These are phyloP conservation scores for Conticribra guillardii DNA, from an alignment of 108 stramenopile genomes.

Conservation along the genomic window DNA sequence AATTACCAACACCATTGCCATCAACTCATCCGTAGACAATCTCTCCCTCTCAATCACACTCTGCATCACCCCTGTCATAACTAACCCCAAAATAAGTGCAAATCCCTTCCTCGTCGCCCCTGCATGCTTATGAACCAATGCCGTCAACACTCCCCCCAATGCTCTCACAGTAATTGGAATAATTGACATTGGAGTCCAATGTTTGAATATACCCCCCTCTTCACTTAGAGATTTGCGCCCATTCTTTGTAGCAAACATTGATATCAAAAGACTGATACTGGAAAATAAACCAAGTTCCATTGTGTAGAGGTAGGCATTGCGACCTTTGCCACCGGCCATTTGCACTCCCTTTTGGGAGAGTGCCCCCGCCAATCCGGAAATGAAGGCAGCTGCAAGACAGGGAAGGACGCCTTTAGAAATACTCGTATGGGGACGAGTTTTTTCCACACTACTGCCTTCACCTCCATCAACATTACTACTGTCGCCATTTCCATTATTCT, in stretches of 20 bases:
- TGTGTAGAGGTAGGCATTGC: slow-evolving; percentile 82
- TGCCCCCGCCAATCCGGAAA: slow-evolving; percentile 87
- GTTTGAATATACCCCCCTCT: slow-evolving; percentile 48
- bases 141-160: slow-evolving; percentile 82
- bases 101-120: slow-evolving; percentile 79
- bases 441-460: not conserved
- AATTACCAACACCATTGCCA: slow-evolving; percentile 60
- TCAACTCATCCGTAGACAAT: slow-evolving; percentile 51
- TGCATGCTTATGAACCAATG: slow-evolving; percentile 80
- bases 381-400: slow-evolving; percentile 68
- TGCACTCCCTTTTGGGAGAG: slow-evolving; percentile 87
- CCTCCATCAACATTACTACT: not conserved
- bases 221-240: slow-evolving; percentile 39
- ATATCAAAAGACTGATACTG: slow-evolving; percentile 54
- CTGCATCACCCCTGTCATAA: slow-evolving; percentile 61
- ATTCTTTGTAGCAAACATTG: slow-evolving; percentile 48
- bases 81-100: slow-evolving; percentile 65
- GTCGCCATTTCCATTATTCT: slow-evolving; percentile 8
- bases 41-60: slow-evolving; percentile 54
- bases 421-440: slow-evolving; percentile 39
- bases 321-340: slow-evolving; percentile 55
- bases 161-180: slow-evolving; percentile 65
- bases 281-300: slow-evolving; percentile 73
- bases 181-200: slow-evolving; percentile 49
- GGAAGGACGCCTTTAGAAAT: slow-evolving; percentile 67